These are phyloP conservation scores for Cercospora sp. DNA, from an alignment of 2,329 filamentous ascomycete species.

Conservation along the genomic window DNA sequence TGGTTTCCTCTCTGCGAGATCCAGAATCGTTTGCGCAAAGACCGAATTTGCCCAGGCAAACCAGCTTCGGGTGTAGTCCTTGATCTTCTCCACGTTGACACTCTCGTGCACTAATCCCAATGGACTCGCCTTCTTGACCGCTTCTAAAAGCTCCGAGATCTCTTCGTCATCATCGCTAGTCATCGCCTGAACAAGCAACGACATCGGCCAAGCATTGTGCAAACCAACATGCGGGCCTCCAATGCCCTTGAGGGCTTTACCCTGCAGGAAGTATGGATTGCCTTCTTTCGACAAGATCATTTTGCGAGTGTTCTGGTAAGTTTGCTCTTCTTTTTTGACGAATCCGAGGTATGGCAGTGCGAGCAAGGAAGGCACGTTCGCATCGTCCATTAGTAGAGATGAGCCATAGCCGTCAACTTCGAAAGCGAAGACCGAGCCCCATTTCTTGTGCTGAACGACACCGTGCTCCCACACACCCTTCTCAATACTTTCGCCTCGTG, in stretches of 20 bases:
- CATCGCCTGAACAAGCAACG: constrained; percentile 84
- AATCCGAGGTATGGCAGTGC: constrained; percentile 79
- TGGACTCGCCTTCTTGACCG: constrained; percentile 72
- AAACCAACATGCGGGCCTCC: constrained; percentile 82
- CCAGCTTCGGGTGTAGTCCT: constrained; percentile 83
- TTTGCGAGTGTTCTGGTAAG: constrained; percentile 84
- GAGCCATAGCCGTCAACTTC: constrained; percentile 87
- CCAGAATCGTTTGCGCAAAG: constrained; percentile 87
- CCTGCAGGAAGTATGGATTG: constrained; percentile 87
- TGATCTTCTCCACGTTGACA: constrained; percentile 72
- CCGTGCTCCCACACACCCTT: constrained; percentile 83
- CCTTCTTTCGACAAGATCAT: constrained; percentile 73
- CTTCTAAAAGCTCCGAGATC: constrained; percentile 69
- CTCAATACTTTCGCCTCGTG: constrained; percentile 65
- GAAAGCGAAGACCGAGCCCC: constrained; percentile 78
- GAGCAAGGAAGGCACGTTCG: constrained; percentile 79
- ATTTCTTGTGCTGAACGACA: constrained; percentile 71
- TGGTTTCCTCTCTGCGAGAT: constrained; percentile 85
- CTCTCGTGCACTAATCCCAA: constrained; percentile 90
- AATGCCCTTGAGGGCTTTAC: constrained; percentile 78
- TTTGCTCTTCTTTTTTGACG: constrained; percentile 60
- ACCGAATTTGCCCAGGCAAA: constrained; percentile 98
- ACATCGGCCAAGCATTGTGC: constrained; percentile 96
- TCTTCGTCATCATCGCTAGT: constrained; percentile 81
- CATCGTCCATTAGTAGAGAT: constrained; percentile 82